Evolutionary conservation across 2,329 filamentous ascomycete species (phyloP).

Genomic region (Myriosclerotinia duriaeana): DNA sequence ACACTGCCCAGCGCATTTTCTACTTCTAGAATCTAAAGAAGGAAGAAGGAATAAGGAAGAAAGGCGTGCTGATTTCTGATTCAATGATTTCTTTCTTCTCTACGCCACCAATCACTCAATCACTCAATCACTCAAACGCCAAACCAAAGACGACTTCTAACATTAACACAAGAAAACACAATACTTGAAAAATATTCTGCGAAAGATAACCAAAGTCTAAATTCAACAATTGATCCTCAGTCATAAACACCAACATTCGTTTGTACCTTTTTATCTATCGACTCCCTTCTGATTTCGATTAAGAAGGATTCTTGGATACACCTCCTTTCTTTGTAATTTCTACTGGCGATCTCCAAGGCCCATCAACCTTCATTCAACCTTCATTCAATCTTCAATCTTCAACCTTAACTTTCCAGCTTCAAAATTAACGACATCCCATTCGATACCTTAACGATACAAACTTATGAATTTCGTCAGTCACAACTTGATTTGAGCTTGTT

Average conservation of each 20-base stretch:
- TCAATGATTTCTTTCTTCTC: background rate
- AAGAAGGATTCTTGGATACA: constrained; percentile 19
- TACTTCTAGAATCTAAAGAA: constrained; percentile 4
- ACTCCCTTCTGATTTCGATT: background rate
- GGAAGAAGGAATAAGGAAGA: no score
- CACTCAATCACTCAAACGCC: background rate
- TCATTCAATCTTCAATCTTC: background rate
- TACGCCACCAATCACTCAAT: constrained; percentile 7
- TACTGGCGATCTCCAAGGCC: background rate
- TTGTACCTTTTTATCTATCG: background rate
- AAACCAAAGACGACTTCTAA: background rate
- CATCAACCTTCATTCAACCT: no score
- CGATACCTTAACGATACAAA: constrained; percentile 2
- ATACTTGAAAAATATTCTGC: background rate
- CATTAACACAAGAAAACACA: background rate
- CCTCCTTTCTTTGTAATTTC: constrained; percentile 15
- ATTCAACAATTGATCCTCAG: no score
- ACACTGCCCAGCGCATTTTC: background rate
- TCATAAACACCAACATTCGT: constrained; percentile 12
- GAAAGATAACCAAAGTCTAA: no score
- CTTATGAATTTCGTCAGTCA: background rate
- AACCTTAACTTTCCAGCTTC: constrained; percentile 4
- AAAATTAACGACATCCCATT: background rate
- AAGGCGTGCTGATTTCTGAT: background rate
- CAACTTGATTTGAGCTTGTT: background rate